Percentiles rank a stretch among this genome's conserved stretches.
phyloP scores from a whole-genome alignment of 2,329 filamentous ascomycete genomes.

The Sclerotinia trifoliorum region DNA sequence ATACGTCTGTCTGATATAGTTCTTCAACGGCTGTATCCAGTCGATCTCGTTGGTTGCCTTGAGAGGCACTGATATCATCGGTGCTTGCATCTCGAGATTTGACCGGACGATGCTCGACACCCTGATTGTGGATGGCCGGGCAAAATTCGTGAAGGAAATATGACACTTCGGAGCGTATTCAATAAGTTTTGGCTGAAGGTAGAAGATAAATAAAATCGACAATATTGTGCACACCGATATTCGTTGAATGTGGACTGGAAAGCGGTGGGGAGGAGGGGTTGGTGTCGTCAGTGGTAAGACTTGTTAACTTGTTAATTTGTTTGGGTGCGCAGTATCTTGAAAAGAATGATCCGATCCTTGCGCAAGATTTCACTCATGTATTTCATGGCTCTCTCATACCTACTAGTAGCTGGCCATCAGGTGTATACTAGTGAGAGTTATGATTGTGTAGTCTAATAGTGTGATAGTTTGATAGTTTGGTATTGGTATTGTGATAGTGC shows the following conservation, averaged over 20 bases:
- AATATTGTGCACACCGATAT: constrained; percentile 12
- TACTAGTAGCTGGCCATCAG: neutral
- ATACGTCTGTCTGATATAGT: constrained; percentile 89
- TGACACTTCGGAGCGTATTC: neutral
- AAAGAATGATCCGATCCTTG: constrained; percentile 17
- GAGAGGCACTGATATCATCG: constrained; percentile 92
- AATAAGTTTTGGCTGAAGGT: neutral
- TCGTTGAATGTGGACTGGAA: constrained; percentile 13
- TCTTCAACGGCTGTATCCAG: constrained; percentile 89
- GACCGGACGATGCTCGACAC: constrained; percentile 10
- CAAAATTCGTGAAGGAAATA: neutral
- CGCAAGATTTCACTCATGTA: constrained; percentile 19
- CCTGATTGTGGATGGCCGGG: constrained; percentile 18
- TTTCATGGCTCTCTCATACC: constrained; percentile 21
- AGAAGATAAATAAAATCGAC: neutral
- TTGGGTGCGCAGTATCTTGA: constrained; percentile 21
- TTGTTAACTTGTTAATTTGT: constrained; percentile 21
- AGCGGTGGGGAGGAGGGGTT: constrained; percentile 23
- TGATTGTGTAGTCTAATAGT: neutral
- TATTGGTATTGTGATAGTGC: neutral
- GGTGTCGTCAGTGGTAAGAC: constrained; percentile 15
- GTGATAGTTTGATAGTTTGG: neutral
- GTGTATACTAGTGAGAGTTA: neutral
- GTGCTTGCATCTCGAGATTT: constrained; percentile 64
- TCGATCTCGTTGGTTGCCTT: constrained; percentile 97